Evolutionary conservation across 306 rosid species (phyloP), one percentile per base, ranked within the genome.

Genomic region (Oxytropis ochrocephala): DNA sequence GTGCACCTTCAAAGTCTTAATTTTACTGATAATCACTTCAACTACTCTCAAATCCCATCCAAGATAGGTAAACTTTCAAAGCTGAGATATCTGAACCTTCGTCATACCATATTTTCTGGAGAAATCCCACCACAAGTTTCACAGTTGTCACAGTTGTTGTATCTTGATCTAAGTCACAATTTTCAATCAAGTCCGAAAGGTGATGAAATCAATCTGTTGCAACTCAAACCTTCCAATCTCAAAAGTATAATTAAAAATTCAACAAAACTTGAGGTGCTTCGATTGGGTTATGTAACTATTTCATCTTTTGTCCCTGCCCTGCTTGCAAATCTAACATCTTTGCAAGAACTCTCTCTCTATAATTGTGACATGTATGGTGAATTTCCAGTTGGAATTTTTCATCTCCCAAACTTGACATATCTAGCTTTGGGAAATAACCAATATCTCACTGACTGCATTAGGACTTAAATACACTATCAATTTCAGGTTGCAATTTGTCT

Each of bases 11-110:
- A 11, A 5, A 44, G 29, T 0, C 81, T 74, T 44, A 58, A 64
- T 39, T 74, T 79, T 69, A 10, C 77, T 9, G 58, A 63, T 21
- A 79, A 79, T 69, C 8, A 74, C 49, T 79, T 79, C 67, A 79
- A 35, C 17, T 17, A 51, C 66, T 79, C 83, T 60, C 67, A 52
- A 61, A 67, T 79, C 14, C 83, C 83, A 2, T 36, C 76, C 5
- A 61, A 19, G 35, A 41, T 80, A 54, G 69, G 62, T 39, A 56
- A 60, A 33, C 43, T 70, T 48, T 48, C 67, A 3, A 16, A 54
- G 3, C 30, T 79, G 3, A 53, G 51, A 8, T 12, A 43, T 68
- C 11, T 74, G 16, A 69, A 79, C 16, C 66, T 60, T 35, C 5
- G 17, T 17, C 10, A 4, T 3, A 16, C 42, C 9, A 0, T 0